Base-by-base conservation (phyloP, 2,329 filamentous ascomycete genomes). In the Diaporthe citri region DNA sequence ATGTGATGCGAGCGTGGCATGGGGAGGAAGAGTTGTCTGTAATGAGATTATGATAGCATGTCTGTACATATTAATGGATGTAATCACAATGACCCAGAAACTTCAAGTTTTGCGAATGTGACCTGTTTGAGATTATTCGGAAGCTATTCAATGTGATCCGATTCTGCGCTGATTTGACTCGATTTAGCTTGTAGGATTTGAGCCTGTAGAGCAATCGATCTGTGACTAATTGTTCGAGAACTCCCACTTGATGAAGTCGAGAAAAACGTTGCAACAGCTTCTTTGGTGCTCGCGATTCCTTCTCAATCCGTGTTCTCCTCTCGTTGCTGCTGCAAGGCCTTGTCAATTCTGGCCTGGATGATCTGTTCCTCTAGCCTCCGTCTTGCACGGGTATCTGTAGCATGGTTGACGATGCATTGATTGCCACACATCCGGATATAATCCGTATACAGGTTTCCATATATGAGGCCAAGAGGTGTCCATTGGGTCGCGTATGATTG, bases 11-110 rank as follows among this genome's bases (percentile, higher is more conserved):
- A 41, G 17, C 25, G 28, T 48, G 28, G 60, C 41, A 46, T 2
- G 25, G 20, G 22, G 1, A 10, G 4, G 22, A 20, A 6, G 36
- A 69, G 17, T 12, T 66, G 20, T 17, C 17, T 2, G 36, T 69
- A 62, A 73, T 69, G 64, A 75, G 64, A 48, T 41, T 15, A 69
- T 57, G 39, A 70, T 64, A 56, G 51, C 36, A 72, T 55, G 51
- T 48, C 52, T 43, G 57, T 41, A 72, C 15, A 66, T 64, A 39
- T 66, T 43, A 73, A 55, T 51, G 59, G 34, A 69, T 41, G 15
- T 69, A 69, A 69, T 69, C 48, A 69, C 64, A 17, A 52, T 28
- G 64, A 55, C 4, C 15, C 22, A 9, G 22, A 15, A 8, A 15
- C 5, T 31, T 20, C 3, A 39, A 31, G 0, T 39, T 55, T 13